Evolutionary conservation across 345 rosid genomes (phyloP).

Genomic region (Raphanus raphanistrum): DNA sequence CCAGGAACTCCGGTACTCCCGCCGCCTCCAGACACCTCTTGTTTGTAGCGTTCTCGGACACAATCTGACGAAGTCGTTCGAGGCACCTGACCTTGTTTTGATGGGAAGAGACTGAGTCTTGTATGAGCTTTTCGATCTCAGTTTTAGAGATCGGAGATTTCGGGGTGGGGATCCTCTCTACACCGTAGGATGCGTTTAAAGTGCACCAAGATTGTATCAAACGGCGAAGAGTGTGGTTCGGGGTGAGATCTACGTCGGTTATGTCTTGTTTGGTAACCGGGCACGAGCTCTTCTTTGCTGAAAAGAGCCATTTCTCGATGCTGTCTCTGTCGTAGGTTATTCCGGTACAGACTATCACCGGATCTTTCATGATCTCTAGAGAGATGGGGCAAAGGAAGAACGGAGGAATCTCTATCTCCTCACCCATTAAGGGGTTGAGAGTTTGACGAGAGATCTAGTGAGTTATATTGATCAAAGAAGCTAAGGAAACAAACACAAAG

Average conservation of each 20-base stretch:
- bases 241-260: slow-evolving; percentile 60
- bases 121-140: slow-evolving; percentile 60
- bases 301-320: slow-evolving; percentile 68
- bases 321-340: slow-evolving; percentile 69
- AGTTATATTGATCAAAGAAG: background rate
- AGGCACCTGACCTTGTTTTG: slow-evolving; percentile 52
- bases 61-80: slow-evolving; percentile 50
- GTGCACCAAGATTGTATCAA: slow-evolving; percentile 94
- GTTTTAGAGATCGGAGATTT: slow-evolving; percentile 60
- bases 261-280: slow-evolving; percentile 73
- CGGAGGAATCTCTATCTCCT: slow-evolving; percentile 63
- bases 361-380: slow-evolving; percentile 73
- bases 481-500: background rate
- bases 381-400: slow-evolving; percentile 77
- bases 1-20: slow-evolving; percentile 67
- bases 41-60: slow-evolving; percentile 56
- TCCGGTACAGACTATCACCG: slow-evolving; percentile 62
- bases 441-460: background rate
- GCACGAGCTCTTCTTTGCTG: slow-evolving; percentile 52
- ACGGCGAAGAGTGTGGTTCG: slow-evolving; percentile 85
- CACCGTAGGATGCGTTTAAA: slow-evolving; percentile 69
- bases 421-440: slow-evolving; percentile 43
- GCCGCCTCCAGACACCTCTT: slow-evolving; percentile 70
- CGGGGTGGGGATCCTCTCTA: slow-evolving; percentile 90
- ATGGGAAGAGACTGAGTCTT: slow-evolving; percentile 48